Conservation (phyloP, 1,139 yeast genomes). For the Suhomyces anneliseae region DNA sequence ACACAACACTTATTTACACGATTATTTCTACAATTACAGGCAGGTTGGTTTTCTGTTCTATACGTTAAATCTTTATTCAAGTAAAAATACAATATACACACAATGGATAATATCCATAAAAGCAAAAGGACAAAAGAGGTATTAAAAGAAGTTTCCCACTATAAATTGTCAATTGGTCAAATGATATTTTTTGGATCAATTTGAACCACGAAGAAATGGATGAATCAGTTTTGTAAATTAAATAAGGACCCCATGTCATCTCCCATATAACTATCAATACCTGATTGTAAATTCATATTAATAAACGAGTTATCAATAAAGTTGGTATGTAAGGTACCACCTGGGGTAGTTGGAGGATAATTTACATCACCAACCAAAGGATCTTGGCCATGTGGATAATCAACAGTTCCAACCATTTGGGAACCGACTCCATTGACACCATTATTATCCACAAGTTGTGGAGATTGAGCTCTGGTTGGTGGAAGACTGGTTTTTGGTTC, state of each 20-base stretch:
- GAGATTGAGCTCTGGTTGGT: constrained; percentile 42
- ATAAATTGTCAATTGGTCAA: too few species aligned
- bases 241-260: constrained; percentile 39
- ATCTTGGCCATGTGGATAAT: constrained; percentile 6
- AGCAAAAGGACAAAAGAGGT: background rate
- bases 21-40: too few species aligned
- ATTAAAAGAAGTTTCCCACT: too few species aligned
- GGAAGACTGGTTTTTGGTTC: constrained; percentile 35
- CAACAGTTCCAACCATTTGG: background rate
- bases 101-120: background rate
- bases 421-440: constrained; percentile 10
- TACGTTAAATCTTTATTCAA: background rate
- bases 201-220: background rate
- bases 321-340: constrained; percentile 39
- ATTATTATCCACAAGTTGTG: constrained; percentile 13
- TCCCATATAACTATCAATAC: constrained; percentile 33
- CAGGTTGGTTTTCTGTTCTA: background rate
- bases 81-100: constrained; percentile 1
- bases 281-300: constrained; percentile 47
- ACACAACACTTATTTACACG: background rate
- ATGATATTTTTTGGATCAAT: too few species aligned
- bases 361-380: background rate
- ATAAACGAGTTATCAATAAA: constrained; percentile 46
- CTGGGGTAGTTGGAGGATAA: constrained; percentile 29
- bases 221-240: constrained; percentile 21